Base-by-base conservation (phyloP, 2,329 filamentous ascomycete species). In the Colletotrichum sp. region DNA sequence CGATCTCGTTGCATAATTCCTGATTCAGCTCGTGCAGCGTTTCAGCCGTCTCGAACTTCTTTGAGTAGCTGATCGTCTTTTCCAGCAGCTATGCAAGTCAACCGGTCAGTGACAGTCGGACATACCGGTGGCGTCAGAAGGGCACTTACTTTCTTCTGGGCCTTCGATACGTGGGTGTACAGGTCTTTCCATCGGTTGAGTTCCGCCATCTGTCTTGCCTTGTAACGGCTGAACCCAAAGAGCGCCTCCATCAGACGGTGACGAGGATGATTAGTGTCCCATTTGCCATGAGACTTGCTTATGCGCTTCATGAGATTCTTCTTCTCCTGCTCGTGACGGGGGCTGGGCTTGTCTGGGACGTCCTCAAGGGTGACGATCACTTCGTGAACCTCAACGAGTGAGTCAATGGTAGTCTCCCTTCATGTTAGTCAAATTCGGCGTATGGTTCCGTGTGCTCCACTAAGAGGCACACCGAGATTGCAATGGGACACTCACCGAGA, bases 61-160 rank as follows among this genome's bases (percentile, higher is more conserved):
- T 87, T 3, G 89, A 88, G 78, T 92, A 93, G 62, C 90, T 85
- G 55, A 92, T 81, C 3, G 87, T 83, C n/a, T 89, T 87, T 76
- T 92, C 90, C 3, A 93, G 86, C 3, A 89, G 28, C 86, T 89
- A 18, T 0, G 2, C 48, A 0, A 71, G 30, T 21, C 9, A 5
- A 13, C 7, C 18, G 21, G 24, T 71, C 21, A 71, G 34, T 14
- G n/a, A n/a, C n/a, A n/a, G n/a, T n/a, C n/a, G n/a, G n/a, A n/a
- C n/a, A n/a, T n/a, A n/a, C n/a, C n/a, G n/a, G n/a, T n/a, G n/a
- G n/a, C n/a, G n/a, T n/a, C n/a, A n/a, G n/a, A n/a, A n/a, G n/a
- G n/a, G n/a, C n/a, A n/a, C n/a, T n/a, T n/a, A n/a, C n/a, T n/a
- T n/a, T 77, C 52, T 82, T 83, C 58, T 88, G 86, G 7, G 80